Evolutionary conservation across 768 basidiomycete genomes (phyloP).

Genomic region (Cyathus striatus): DNA sequence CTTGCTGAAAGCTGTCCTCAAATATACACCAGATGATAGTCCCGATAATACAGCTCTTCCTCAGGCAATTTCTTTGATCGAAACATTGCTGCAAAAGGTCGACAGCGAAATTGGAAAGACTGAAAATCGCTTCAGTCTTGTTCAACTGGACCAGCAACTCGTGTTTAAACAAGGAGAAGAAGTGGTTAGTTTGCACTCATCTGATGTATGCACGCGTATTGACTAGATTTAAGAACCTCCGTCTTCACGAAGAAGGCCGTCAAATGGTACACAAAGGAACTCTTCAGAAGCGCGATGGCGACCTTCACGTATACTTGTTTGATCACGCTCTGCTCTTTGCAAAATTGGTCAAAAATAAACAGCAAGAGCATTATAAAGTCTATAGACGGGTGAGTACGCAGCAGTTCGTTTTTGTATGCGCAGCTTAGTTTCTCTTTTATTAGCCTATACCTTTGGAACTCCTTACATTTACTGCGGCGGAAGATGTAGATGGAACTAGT

Average conservation of each 20-base stretch:
- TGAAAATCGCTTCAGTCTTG: constrained; percentile 93
- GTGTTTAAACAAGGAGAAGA: constrained; percentile 86
- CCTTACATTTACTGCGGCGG: constrained; percentile 73
- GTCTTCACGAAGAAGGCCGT: constrained; percentile 80
- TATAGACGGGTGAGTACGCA: constrained; percentile 82
- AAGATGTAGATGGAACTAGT: constrained; percentile 45
- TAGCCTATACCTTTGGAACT: constrained; percentile 97
- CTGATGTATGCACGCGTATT: constrained; percentile 1
- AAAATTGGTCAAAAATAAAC: constrained; percentile 77
- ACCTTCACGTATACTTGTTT: constrained; percentile 91
- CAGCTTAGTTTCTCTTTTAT: constrained; percentile 1
- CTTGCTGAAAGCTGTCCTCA: constrained; percentile 84
- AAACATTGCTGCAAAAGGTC: constrained; percentile 81
- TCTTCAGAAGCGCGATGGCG: constrained; percentile 87
- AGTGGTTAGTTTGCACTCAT: constrained; percentile 53
- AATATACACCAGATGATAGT: constrained; percentile 88
- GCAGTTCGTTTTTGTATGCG: no score
- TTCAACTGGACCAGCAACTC: constrained; percentile 90
- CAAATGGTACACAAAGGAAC: constrained; percentile 90
- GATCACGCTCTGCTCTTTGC: constrained; percentile 96
- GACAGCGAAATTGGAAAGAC: constrained; percentile 93
- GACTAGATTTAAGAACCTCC: constrained; percentile 57
- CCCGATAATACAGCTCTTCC: constrained; percentile 77
- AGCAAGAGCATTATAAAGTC: constrained; percentile 88
- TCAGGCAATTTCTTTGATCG: constrained; percentile 71